These are phyloP conservation scores for Gastrolobium villosum DNA, from an alignment of 306 rosid genomes.

Conservation along the genomic window DNA sequence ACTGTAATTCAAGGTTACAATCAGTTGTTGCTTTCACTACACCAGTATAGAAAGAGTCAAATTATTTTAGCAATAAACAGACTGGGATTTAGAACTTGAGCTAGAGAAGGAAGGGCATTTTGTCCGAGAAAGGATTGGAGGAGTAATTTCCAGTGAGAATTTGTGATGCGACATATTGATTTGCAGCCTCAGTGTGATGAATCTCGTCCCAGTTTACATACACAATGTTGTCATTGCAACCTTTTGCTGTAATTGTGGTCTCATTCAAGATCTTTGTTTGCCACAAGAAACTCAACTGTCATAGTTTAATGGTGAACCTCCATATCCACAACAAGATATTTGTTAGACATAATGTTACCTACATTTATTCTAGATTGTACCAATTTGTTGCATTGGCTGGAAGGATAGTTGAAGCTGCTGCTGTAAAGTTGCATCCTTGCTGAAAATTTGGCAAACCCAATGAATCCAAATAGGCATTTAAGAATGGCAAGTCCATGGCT, in stretches of 20 bases:
- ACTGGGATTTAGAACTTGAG: slow-evolving; percentile 55
- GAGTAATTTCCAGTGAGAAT: slow-evolving; percentile 74
- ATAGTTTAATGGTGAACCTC: slow-evolving; percentile 82
- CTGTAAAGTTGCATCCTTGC: slow-evolving; percentile 76
- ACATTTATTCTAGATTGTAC: slow-evolving; percentile 80
- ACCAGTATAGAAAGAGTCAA: slow-evolving; percentile 20
- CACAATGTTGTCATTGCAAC: slow-evolving; percentile 62
- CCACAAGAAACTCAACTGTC: slow-evolving; percentile 66
- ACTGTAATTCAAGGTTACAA: slow-evolving; percentile 3
- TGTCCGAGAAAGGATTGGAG: slow-evolving; percentile 63
- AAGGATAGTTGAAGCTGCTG: slow-evolving; percentile 76
- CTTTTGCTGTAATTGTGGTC: slow-evolving; percentile 65
- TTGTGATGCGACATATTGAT: slow-evolving; percentile 72
- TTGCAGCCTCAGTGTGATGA: slow-evolving; percentile 87
- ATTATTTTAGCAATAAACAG: not conserved
- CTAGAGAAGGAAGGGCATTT: slow-evolving; percentile 69
- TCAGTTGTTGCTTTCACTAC: not conserved
- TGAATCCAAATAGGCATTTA: slow-evolving; percentile 78
- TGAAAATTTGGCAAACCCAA: slow-evolving; percentile 69
- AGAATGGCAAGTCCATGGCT: slow-evolving; percentile 74
- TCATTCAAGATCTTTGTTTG: slow-evolving; percentile 71
- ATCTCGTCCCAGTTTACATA: slow-evolving; percentile 83
- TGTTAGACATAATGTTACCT: slow-evolving; percentile 31
- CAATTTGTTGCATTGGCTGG: slow-evolving; percentile 74
- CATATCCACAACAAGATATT: slow-evolving; percentile 85